Conservation (phyloP, 352 stramenopile genomes). For the Sclerospora graminicola region DNA sequence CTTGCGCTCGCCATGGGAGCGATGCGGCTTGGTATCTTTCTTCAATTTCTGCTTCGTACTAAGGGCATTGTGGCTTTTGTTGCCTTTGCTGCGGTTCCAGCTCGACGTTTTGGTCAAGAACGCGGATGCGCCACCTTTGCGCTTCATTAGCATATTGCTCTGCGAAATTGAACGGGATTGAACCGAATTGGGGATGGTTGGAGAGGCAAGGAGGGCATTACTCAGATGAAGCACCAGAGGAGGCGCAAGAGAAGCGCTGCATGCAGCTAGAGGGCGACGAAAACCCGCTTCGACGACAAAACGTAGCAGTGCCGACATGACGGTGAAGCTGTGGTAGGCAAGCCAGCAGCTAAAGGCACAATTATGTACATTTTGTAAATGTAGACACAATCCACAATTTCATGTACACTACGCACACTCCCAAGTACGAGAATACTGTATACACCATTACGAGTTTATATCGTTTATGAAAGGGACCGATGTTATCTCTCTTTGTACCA, state of each 20-base stretch:
- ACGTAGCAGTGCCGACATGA: slow-evolving; percentile 24
- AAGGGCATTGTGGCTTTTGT: slow-evolving; percentile 22
- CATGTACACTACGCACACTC: no score
- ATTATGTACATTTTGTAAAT: no score
- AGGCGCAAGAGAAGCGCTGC: slow-evolving; percentile 1
- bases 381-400: no score
- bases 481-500: no score
- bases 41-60: slow-evolving; percentile 66
- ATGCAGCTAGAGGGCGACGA: slow-evolving; percentile 3
- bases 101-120: slow-evolving; percentile 49
- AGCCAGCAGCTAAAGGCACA: no score
- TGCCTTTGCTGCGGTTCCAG: slow-evolving; percentile 36
- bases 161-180: slow-evolving; percentile 26
- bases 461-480: no score
- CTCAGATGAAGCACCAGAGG: slow-evolving; percentile 1
- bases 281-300: slow-evolving; percentile 11
- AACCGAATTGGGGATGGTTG: neutral
- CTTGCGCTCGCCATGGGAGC: slow-evolving; percentile 40
- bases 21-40: slow-evolving; percentile 39
- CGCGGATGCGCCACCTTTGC: slow-evolving; percentile 54
- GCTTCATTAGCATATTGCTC: slow-evolving; percentile 40
- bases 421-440: no score
- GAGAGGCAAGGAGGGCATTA: neutral
- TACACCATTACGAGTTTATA: no score
- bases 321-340: no score